Evolutionary conservation across 139 green algal genomes (phyloP).

Genomic region (Tetraselmis chui): DNA sequence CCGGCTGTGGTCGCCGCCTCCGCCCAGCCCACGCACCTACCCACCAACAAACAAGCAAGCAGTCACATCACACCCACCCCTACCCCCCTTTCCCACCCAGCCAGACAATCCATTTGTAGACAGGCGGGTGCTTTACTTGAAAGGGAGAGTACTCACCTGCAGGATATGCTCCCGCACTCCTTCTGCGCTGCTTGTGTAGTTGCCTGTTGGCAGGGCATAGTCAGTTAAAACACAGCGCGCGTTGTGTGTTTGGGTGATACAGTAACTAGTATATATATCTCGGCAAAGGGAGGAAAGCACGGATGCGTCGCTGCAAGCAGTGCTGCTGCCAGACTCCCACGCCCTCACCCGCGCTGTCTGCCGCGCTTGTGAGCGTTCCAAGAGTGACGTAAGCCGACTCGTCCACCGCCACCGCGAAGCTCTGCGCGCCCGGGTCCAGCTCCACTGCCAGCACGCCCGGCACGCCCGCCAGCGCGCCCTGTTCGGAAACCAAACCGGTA

Average conservation of each 20-base stretch:
- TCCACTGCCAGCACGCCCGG: background rate
- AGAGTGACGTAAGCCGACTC: background rate
- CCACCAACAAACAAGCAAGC: too few species aligned
- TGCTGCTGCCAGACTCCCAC: too few species aligned
- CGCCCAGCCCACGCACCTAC: background rate
- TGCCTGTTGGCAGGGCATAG: background rate
- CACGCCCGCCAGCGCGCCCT: background rate
- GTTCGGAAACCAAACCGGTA: background rate
- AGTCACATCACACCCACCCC: background rate
- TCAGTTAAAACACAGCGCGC: background rate
- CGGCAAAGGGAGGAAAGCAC: background rate
- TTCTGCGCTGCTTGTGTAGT: background rate
- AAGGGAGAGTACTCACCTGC: background rate
- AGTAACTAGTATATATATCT: background rate
- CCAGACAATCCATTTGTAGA: background rate
- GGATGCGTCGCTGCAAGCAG: background rate
- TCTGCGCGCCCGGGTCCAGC: background rate
- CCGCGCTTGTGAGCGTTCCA: background rate
- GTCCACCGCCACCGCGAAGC: background rate
- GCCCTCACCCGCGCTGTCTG: background rate
- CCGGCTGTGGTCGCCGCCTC: background rate
- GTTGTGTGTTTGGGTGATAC: background rate
- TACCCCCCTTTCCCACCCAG: background rate
- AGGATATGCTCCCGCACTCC: background rate
- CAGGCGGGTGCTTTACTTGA: background rate